Conservation (phyloP, 1,139 yeast species). For the Candida sp. region DNA sequence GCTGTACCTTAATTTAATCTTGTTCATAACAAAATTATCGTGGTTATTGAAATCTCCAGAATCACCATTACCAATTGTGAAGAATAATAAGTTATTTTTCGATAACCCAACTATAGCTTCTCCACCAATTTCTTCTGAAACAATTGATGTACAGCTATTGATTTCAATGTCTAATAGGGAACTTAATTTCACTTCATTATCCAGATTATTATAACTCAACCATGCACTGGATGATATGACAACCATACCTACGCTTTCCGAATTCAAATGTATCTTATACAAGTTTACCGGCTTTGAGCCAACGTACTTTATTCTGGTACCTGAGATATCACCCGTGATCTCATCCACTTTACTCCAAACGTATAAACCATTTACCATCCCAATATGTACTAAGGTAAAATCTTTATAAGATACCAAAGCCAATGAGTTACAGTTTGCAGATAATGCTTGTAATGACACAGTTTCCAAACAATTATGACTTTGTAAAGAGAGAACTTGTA, state of each 20-base stretch:
- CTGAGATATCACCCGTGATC: constrained; percentile 60
- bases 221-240: constrained; percentile 46
- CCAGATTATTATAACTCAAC: constrained; percentile 21
- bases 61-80: constrained; percentile 47
- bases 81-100: constrained; percentile 51
- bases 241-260: constrained; percentile 22
- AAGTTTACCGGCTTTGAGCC: constrained; percentile 66
- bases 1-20: constrained; percentile 44
- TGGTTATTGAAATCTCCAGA: constrained; percentile 30
- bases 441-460: constrained; percentile 64
- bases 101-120: constrained; percentile 64
- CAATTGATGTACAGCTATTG: constrained; percentile 46
- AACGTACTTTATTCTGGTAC: constrained; percentile 68
- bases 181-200: constrained; percentile 30
- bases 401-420: constrained; percentile 25
- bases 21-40: constrained; percentile 44
- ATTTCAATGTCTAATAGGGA: constrained; percentile 38
- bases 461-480: constrained; percentile 61
- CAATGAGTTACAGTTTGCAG: constrained; percentile 54
- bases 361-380: constrained; percentile 80
- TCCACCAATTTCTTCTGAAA: constrained; percentile 61
- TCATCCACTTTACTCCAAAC: constrained; percentile 59
- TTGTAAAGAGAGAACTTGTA: constrained; percentile 67
- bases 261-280: constrained; percentile 25
- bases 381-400: constrained; percentile 55